Evolutionary conservation across 108 stramenopile genomes (phyloP).

Genomic region (Poteriospumella lacustris): DNA sequence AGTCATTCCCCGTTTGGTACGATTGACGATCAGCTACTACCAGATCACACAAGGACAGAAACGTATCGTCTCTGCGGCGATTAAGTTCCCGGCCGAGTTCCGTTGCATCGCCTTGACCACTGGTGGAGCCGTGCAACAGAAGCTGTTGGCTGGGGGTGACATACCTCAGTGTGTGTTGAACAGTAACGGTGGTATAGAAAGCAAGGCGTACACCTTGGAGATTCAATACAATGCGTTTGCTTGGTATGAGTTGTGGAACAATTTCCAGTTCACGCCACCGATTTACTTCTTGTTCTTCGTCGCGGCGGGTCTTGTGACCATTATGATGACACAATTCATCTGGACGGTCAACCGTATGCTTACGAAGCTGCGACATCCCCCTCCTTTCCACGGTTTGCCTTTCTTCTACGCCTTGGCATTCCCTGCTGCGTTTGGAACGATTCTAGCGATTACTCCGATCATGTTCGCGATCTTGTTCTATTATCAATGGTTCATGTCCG

Average conservation of each 20-base stretch:
- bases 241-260: conserved; percentile 71
- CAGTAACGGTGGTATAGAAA: conserved; percentile 58
- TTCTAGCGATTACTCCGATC: conserved; percentile 58
- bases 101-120: background rate
- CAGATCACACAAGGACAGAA: conserved; percentile 60
- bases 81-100: conserved; percentile 45
- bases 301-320: conserved; percentile 54
- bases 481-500: conserved; percentile 50
- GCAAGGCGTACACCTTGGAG: conserved; percentile 60
- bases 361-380: conserved; percentile 71
- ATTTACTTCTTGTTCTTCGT: conserved; percentile 69
- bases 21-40: conserved; percentile 62
- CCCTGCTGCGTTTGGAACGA: conserved; percentile 60
- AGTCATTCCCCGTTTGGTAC: conserved; percentile 59
- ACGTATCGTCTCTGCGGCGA: conserved; percentile 58
- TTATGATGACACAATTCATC: conserved; percentile 56
- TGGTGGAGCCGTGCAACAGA: conserved; percentile 53
- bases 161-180: conserved; percentile 61
- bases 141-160: background rate
- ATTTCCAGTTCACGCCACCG: conserved; percentile 62
- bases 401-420: conserved; percentile 58
- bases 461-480: conserved; percentile 46
- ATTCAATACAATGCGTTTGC: conserved; percentile 58
- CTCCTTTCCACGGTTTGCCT: conserved; percentile 58
- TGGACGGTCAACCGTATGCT: conserved; percentile 65